Evolutionary conservation across 1,139 yeast species (phyloP), one percentile per base, ranked within the genome.

Genomic region (Blastobotrys proliferans): DNA sequence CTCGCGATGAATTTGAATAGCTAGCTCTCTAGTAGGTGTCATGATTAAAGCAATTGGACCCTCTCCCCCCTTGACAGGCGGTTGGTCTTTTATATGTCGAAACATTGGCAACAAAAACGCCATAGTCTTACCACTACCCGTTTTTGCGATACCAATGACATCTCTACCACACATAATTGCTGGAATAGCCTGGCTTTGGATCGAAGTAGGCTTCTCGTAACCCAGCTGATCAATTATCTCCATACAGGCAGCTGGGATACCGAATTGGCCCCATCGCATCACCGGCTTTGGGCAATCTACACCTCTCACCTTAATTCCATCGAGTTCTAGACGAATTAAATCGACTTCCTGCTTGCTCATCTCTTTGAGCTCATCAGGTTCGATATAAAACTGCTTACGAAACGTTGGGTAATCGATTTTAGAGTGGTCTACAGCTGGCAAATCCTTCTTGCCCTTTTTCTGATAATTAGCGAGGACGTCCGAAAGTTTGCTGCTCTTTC

Each of bases 41-140:
- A 94, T 63, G 2, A 94, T 74, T 14, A 94, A 58, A 0, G 86
- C 95, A 22, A 85, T 67, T 0, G 97, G 97, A 0, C 95, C 94
- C 20, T 76, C 84, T 5, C 69, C 71, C 2, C 66, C 63, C 1
- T 68, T 55, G 25, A 85, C 53, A 0, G 79, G 77, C 2, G 77
- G 68, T 53, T 84, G 92, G 38, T 83, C 92, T 49, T 74, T 76
- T 4, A 94, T 77, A 49, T 92, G 97, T 40, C 96, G 72, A 40
- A 92, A 68, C 66, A 92, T 65, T 0, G 98, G 97, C 9, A 94
- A 61, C 8, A 88, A 69, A 63, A 86, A 94, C 1, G 97, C 83
- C 56, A 92, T 72, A 0, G 98, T 94, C 59, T 92, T 92, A 1
- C 98, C 98, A 2, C 97, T 86, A 0, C 99, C 98, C 0, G 99